phyloP scores from a whole-genome alignment of 176 grass and related monocot species.

The Aegilops bicornis region DNA sequence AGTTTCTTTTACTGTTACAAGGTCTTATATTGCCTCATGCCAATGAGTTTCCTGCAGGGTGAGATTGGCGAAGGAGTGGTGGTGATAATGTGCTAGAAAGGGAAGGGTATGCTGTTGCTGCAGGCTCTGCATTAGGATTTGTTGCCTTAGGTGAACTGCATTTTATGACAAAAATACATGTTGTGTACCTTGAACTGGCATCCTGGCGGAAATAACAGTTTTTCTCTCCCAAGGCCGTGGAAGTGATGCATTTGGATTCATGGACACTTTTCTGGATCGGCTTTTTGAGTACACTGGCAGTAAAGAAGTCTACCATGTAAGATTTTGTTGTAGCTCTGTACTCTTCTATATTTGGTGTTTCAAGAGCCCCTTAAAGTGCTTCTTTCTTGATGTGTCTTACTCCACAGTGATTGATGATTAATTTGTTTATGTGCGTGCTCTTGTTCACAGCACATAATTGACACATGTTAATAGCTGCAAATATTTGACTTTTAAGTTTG shows the following conservation, averaged over 20 bases:
- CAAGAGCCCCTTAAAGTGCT: not conserved
- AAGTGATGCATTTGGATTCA: slow-evolving; percentile 65
- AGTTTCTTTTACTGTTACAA: slow-evolving; percentile 4
- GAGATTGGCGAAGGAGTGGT: slow-evolving; percentile 99
- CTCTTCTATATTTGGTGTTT: slow-evolving; percentile 15
- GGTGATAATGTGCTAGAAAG: slow-evolving; percentile 98
- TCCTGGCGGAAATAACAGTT: slow-evolving; percentile 9
- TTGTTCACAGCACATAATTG: not conserved
- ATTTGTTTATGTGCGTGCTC: not conserved
- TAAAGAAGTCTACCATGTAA: slow-evolving; percentile 83
- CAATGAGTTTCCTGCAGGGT: slow-evolving; percentile 43
- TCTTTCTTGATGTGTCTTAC: slow-evolving; percentile 18
- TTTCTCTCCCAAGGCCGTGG: slow-evolving; percentile 62
- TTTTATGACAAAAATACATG: slow-evolving; percentile 27
- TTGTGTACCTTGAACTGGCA: slow-evolving; percentile 26
- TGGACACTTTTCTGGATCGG: slow-evolving; percentile 85
- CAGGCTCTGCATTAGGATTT: slow-evolving; percentile 87
- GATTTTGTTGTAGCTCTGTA: slow-evolving; percentile 16
- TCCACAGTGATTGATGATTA: slow-evolving; percentile 1
- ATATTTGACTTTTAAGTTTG: slow-evolving; percentile 11
- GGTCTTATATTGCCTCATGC: not conserved
- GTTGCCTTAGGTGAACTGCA: slow-evolving; percentile 80
- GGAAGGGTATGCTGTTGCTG: slow-evolving; percentile 98
- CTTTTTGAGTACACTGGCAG: slow-evolving; percentile 84
- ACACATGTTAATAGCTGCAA: not conserved